Base-by-base conservation (phyloP, 2,329 filamentous ascomycete species). In the Colletotrichum scovillei region DNA sequence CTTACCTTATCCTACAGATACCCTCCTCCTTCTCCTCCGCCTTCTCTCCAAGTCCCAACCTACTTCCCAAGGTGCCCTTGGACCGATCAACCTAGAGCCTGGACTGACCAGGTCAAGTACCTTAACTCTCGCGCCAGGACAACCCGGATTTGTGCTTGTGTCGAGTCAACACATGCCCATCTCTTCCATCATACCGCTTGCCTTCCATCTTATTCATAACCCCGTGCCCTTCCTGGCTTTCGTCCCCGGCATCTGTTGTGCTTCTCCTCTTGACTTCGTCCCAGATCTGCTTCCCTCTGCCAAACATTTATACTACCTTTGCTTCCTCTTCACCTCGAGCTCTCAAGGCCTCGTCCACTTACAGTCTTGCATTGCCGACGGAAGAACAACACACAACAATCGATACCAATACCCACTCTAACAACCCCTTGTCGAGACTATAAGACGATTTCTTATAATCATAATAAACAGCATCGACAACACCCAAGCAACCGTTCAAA, bases 101-200 rank as follows among this genome's bases (percentile, higher is more conserved):
- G 56, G 58, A 63, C 65, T 72, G 30, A 59, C 52, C 14, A 52
- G 42, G 49, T 30, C 65, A 69, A 60, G 69, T 64, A 73, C 63
- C 42, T 71, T 30, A 56, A 60, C 49, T 56, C 32, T 38, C 28
- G 53, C 66, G 63, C 70, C 59, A 68, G 70, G 66, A 46, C 67
- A 70, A 65, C 70, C 70, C 53, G 67, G 70, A 73, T 70, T 60
- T 70, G 46, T 55, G 62, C 60, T 60, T 65, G 70, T 65, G 70
- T 73, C 70, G 70, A 65, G 70, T 70, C 70, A 70, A 70, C 58
- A 63, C 65, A 64, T 53, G 53, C 65, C 26, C 66, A 65, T 65
- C 65, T 72, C 52, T 49, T 55, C 52, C 52, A 65, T 65, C 49
- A 56, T 63, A 69, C 65, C 49, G 58, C 59, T 24, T 32, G 22